Evolutionary conservation across 352 stramenopile genomes (phyloP), one percentile per base, ranked within the genome.

Genomic region (Plasmopara muralis): DNA sequence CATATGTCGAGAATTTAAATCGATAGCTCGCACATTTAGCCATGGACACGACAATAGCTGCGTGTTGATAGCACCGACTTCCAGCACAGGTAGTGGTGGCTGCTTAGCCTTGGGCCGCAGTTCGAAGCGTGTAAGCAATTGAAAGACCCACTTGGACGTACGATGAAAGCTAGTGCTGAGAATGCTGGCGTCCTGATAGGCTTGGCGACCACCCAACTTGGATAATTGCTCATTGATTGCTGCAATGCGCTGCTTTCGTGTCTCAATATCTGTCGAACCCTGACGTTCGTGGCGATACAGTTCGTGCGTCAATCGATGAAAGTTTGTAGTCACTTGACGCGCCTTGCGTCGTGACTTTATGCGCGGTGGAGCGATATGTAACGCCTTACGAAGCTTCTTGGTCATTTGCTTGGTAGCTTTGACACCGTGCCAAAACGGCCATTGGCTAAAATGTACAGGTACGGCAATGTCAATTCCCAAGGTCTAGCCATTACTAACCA

Each of bases 41-140:
- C 77, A 92, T 44, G 94, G 88, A 52, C 90, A 95, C 59, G 95
- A 88, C n/a, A 98, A 67, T 28, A 98, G 74, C 67, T 98, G 87
- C 40, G 89, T 97, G 65, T 98, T 98, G 60, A 98, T 98, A 34
- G 94, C 94, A 35, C 95, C 95, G 41, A 98, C 80, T 59, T 95
- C 85, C 5, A 93, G 58, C 39, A 87, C 55, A 15, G 62, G 57
- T 47, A 89, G 53, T 40, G 79, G 68, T 51, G 59, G 49, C 65
- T 80, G 62, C 44, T 88, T 89, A 37, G 83, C 81, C 20, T 79
- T 82, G 7, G 78, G 83, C 0, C 83, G 78, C 47, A 88, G 35
- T 18, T 71, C 70, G 45, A 90, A 85, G 56, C 70, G 74, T 38
- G 83, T 91, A 35, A 98, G 73, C 52, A 95, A 58, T 50, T 89